Evolutionary conservation across 345 rosid genomes (phyloP).

Genomic region (Dipteronia sinensis): DNA sequence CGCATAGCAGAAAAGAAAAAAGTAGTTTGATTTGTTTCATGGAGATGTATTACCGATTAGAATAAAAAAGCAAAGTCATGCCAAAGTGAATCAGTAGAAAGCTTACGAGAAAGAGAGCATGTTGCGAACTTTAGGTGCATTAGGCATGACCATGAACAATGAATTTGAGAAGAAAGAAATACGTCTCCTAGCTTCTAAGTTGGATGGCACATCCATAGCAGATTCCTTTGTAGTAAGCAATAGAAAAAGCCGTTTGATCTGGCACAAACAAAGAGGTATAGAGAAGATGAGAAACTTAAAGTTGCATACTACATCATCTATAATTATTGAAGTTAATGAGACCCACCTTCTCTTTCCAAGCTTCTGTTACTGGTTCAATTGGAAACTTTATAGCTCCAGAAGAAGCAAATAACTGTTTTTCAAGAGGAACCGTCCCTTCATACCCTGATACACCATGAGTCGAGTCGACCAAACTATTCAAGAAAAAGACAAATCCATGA

Average conservation of each 20-base stretch:
- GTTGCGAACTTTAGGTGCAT: conserved; percentile 97
- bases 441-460: conserved; percentile 68
- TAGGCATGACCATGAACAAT: conserved; percentile 96
- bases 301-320: background rate
- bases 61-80: background rate
- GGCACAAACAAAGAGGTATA: conserved; percentile 25
- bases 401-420: conserved; percentile 79
- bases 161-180: conserved; percentile 99
- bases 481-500: conserved; percentile 18
- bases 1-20: background rate
- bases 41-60: background rate
- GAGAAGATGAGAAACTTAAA: background rate
- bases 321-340: conserved; percentile 4
- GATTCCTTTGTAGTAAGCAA: conserved; percentile 98
- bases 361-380: conserved; percentile 67
- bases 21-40: background rate
- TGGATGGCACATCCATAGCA: conserved; percentile 99
- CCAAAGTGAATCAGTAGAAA: conserved; percentile 18
- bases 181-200: conserved; percentile 96
- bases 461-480: conserved; percentile 69
- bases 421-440: conserved; percentile 63
- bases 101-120: conserved; percentile 99
- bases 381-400: conserved; percentile 92
- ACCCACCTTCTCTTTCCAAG: conserved; percentile 93
- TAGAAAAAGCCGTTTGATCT: conserved; percentile 75